Evolutionary conservation across 1,139 yeast species (phyloP), one percentile per base, ranked within the genome.

Genomic region (Eremothecium coryli): DNA sequence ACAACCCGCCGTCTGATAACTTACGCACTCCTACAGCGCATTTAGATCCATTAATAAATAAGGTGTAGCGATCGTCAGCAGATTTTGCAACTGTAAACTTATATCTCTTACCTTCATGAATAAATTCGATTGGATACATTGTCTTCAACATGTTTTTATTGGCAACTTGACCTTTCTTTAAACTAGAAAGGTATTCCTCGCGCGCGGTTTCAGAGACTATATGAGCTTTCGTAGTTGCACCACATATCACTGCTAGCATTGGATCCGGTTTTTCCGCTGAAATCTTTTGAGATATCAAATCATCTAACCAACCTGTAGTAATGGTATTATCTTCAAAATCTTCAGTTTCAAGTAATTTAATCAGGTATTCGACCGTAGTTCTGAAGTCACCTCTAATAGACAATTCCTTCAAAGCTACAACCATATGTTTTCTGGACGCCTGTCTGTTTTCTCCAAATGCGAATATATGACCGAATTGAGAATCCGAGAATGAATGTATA

Each of bases 361-460:
- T 90, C 56, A 93, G 72, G 58, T 93, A 93, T 62, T 90, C 98
- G 43, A 90, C 95, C 11, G 98, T 90, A 26, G 98, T 90, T 64
- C 95, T 76, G 68, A 90, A 90, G 57, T 90, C 98, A 70, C 98
- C 98, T 63, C 98, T 79, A 54, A 90, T 90, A 39, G 94, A 82
- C 50, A 90, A 72, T 62, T 90, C 98, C 62, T 90, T 90, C 59
- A 90, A 70, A 0, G 98, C 98, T 39, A 90, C 97, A 47, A 90
- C 96, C 98, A 90, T 90, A 56, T 93, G 95, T 61, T 90, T 86
- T 67, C 98, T 82, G 23, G 96, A 84, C 26, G 95, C 95, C 61
- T 84, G 93, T 67, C 98, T 82, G 58, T 88, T 90, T 66, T 90
- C 98, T 59, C 98, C 98, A 64, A 88, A 93, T 26, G 98, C 97